Percentiles rank a stretch among this genome's conserved stretches.
phyloP scores from a whole-genome alignment of 225 moss, liverwort and hornwort species.

The Physcomitrellopsis africana region DNA sequence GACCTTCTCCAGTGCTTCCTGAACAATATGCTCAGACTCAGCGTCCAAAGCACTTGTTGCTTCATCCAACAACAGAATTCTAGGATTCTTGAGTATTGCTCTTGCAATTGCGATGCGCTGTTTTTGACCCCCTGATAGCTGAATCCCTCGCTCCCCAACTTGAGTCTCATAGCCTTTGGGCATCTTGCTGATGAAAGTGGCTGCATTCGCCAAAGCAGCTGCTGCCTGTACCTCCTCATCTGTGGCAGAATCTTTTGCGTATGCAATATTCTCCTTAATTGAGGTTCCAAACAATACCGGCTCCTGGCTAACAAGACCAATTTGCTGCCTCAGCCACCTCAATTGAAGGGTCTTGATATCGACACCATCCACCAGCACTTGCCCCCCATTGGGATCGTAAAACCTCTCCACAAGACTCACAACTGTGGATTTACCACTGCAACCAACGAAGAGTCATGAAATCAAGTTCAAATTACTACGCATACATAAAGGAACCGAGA shows the following conservation, averaged over 20 bases:
- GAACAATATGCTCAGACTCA: constrained; percentile 84
- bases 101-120: constrained; percentile 96
- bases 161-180: constrained; percentile 76
- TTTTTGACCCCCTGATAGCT: constrained; percentile 96
- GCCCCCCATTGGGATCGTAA: constrained; percentile 79
- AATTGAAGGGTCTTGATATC: constrained; percentile 80
- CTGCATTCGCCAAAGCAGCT: constrained; percentile 77
- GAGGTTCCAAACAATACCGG: constrained; percentile 87
- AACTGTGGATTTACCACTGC: constrained; percentile 89
- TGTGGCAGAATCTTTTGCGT: constrained; percentile 74
- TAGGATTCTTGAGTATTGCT: constrained; percentile 89
- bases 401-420: constrained; percentile 90
- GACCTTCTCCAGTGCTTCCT: constrained; percentile 84
- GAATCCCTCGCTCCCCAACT: constrained; percentile 95
- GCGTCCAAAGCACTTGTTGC: constrained; percentile 98
- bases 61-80: constrained; percentile 84
- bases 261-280: constrained; percentile 80
- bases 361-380: constrained; percentile 78
- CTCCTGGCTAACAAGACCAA: constrained; percentile 94
- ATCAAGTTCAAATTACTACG: neutral
- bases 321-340: constrained; percentile 86
- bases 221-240: constrained; percentile 74
- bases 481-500: neutral
- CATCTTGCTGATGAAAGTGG: constrained; percentile 73
- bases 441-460: neutral